Percentiles rank a stretch among this genome's conserved stretches.
These are phyloP conservation scores for Achaetomium macrosporum DNA, from an alignment of 2,329 filamentous ascomycete species.

Conservation along the genomic window DNA sequence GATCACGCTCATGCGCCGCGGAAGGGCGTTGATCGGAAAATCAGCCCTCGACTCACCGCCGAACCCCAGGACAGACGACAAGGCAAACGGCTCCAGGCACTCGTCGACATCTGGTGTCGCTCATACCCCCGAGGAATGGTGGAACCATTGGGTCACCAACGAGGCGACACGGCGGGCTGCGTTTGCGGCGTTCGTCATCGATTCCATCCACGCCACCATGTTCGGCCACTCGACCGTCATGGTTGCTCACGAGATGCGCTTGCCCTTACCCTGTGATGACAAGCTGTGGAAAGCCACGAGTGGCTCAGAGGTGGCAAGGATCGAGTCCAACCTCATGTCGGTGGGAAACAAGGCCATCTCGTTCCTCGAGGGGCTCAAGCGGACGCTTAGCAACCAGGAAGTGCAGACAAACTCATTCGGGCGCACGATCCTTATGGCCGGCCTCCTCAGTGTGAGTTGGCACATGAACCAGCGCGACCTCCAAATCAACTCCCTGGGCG, in stretches of 20 bases:
- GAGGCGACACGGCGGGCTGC: conserved; percentile 86
- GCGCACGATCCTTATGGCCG: conserved; percentile 88
- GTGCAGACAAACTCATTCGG: conserved; percentile 93
- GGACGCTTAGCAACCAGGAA: conserved; percentile 75
- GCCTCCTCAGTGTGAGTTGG: conserved; percentile 88
- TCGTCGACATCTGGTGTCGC: conserved; percentile 55
- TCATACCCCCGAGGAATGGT: conserved; percentile 80
- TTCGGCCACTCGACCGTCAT: conserved; percentile 96
- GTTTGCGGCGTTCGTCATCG: conserved; percentile 90
- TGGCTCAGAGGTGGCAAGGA: conserved; percentile 75
- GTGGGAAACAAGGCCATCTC: conserved; percentile 79
- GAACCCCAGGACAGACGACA: conserved; percentile 56
- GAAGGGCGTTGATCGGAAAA: conserved; percentile 82
- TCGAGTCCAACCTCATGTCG: conserved; percentile 72
- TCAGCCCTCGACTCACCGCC: conserved; percentile 80
- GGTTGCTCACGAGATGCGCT: conserved; percentile 91
- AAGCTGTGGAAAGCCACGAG: conserved; percentile 86
- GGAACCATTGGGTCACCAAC: conserved; percentile 93
- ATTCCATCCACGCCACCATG: conserved; percentile 95
- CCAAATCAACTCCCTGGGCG: conserved; percentile 77
- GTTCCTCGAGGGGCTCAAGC: conserved; percentile 87
- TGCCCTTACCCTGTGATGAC: conserved; percentile 89
- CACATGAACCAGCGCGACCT: conserved; percentile 96
- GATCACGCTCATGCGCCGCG: conserved; percentile 88
- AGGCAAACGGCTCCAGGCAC: conserved; percentile 50